These are phyloP conservation scores for Thelonectria discophora DNA, from an alignment of 2,329 filamentous ascomycete genomes.

Conservation along the genomic window DNA sequence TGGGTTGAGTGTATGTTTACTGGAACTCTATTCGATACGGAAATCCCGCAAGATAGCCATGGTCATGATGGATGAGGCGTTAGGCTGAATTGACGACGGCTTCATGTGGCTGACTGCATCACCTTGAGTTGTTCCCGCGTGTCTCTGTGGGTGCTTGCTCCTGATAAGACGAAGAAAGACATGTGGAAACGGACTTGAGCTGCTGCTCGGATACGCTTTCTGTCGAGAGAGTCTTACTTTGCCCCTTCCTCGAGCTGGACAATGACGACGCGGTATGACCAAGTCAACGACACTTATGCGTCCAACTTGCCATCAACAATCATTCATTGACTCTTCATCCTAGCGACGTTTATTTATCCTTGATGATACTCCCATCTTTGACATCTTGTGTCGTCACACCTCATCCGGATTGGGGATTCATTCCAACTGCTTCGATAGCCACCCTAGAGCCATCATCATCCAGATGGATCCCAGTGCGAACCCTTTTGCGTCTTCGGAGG, in stretches of 20 bases:
- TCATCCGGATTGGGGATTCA: neutral
- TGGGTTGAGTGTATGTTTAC: conserved; percentile 42
- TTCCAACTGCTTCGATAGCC: neutral
- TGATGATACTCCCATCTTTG: neutral
- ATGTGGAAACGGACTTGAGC: neutral
- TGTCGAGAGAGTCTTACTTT: neutral
- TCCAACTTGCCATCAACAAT: neutral
- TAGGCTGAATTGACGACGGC: conserved; percentile 30
- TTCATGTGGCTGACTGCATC: conserved; percentile 7
- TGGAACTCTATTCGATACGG: conserved; percentile 29
- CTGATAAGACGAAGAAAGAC: neutral
- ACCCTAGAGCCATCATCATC: neutral
- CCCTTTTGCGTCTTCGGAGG: conserved; percentile 18
- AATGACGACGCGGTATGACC: neutral
- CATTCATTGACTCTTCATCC: neutral
- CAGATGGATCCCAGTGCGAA: conserved; percentile 26
- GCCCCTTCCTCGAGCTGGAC: neutral
- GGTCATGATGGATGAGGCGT: conserved; percentile 32
- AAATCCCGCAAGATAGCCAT: conserved; percentile 26
- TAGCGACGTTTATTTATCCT: neutral
- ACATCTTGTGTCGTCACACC: neutral
- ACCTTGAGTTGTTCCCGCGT: neutral
- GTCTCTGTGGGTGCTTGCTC: neutral
- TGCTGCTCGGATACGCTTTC: neutral
- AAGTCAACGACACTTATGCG: neutral